phyloP scores from a whole-genome alignment of 2,329 filamentous ascomycete species.

The Colletotrichum cereale region DNA sequence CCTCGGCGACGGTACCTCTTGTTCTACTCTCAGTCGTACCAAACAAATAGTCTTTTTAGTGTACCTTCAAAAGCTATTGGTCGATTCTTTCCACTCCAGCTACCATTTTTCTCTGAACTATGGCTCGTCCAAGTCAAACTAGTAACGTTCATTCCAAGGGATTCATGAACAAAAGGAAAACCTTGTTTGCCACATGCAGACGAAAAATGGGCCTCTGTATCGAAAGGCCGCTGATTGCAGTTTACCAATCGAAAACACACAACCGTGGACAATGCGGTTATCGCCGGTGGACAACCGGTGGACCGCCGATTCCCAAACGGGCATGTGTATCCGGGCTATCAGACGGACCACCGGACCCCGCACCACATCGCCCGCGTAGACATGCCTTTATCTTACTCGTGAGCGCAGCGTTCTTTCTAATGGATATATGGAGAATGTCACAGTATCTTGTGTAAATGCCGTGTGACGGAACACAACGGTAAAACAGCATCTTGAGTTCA shows the following conservation, averaged over 20 bases:
- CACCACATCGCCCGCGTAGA: neutral
- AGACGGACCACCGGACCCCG: slow-evolving; percentile 11
- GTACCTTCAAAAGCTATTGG: neutral
- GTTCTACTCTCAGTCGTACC: neutral
- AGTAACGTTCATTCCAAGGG: neutral
- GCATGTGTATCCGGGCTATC: slow-evolving; percentile 15
- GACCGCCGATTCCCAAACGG: slow-evolving; percentile 2
- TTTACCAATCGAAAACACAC: neutral
- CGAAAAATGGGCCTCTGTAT: neutral
- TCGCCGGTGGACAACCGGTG: neutral
- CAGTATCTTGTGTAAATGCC: neutral
- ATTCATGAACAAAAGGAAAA: neutral
- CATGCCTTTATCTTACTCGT: neutral
- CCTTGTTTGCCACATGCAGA: neutral
- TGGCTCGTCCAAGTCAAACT: too few relatives aligned
- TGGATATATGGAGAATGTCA: neutral
- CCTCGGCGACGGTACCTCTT: neutral
- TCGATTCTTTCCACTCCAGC: neutral
- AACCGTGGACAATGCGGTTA: neutral
- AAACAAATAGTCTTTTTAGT: neutral
- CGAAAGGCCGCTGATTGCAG: neutral
- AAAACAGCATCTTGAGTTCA: neutral
- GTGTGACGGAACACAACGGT: neutral
- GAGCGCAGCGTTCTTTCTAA: neutral
- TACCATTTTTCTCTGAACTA: too few relatives aligned